Evolutionary conservation across 1,139 yeast species (phyloP).

Genomic region (Petasospora fabianii): DNA sequence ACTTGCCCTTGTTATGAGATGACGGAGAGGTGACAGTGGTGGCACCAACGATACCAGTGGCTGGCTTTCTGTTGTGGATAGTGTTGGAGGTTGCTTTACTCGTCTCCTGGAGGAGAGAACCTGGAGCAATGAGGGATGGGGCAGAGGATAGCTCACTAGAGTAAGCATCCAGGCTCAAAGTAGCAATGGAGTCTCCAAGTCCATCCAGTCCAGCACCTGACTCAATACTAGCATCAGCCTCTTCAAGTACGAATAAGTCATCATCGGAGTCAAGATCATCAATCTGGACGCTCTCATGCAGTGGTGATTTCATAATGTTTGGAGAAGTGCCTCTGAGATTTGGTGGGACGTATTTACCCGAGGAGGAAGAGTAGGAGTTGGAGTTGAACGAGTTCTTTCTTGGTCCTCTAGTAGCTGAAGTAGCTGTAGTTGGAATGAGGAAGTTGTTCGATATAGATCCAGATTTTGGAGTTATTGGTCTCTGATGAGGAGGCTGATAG

Average conservation of each 20-base stretch:
- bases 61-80: slow-evolving; percentile 13
- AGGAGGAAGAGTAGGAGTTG: slow-evolving; percentile 29
- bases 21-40: too few species aligned
- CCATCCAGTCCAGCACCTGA: slow-evolving; percentile 13
- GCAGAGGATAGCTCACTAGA: slow-evolving; percentile 15
- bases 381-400: slow-evolving; percentile 28
- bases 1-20: too few species aligned
- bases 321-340: slow-evolving; percentile 47
- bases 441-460: background rate
- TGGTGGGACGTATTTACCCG: slow-evolving; percentile 70
- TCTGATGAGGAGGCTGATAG: slow-evolving; percentile 26
- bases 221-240: slow-evolving; percentile 30
- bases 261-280: slow-evolving; percentile 36
- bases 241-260: slow-evolving; percentile 39
- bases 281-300: slow-evolving; percentile 25
- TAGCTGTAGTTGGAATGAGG: slow-evolving; percentile 11
- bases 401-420: slow-evolving; percentile 18
- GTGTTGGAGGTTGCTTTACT: slow-evolving; percentile 15
- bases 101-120: slow-evolving; percentile 3
- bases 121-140: slow-evolving; percentile 19
- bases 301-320: slow-evolving; percentile 28
- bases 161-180: slow-evolving; percentile 11
- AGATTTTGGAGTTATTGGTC: slow-evolving; percentile 22
- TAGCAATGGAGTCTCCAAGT: slow-evolving; percentile 11
- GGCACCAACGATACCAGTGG: too few species aligned